Conservation (phyloP, 2,329 filamentous ascomycete genomes). For the Dothideomycetidae sp. region DNA sequence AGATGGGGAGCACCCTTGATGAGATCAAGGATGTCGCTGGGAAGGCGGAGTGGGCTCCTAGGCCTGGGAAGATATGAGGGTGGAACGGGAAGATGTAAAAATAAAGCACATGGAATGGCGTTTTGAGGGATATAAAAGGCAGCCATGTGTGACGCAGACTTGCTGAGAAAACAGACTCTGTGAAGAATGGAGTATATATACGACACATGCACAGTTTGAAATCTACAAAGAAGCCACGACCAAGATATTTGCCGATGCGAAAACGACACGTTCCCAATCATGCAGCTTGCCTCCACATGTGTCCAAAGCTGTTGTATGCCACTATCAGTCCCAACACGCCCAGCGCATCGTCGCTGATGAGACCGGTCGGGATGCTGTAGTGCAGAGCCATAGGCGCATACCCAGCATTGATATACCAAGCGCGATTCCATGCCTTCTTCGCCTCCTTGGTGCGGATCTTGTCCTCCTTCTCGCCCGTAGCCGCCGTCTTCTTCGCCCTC, state of each 20-base stretch:
- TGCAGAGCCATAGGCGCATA: constrained; percentile 12
- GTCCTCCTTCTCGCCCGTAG: constrained; percentile 29
- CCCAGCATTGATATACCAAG: constrained; percentile 11
- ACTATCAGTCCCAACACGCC: constrained; percentile 11
- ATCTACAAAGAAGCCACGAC: too few relatives aligned
- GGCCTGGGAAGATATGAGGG: constrained; percentile 15
- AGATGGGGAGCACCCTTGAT: constrained; percentile 56
- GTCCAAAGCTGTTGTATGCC: constrained; percentile 9
- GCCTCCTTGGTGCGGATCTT: constrained; percentile 23
- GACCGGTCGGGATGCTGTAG: constrained; percentile 11
- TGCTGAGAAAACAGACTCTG: too few relatives aligned
- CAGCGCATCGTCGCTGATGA: constrained; percentile 10
- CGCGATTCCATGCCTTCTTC: constrained; percentile 26
- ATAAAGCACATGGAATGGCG: too few relatives aligned
- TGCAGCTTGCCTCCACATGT: constrained; percentile 11
- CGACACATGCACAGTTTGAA: too few relatives aligned
- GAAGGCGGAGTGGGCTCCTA: constrained; percentile 34
- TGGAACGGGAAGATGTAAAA: too few relatives aligned
- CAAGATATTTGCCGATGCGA: too few relatives aligned
- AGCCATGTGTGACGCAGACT: too few relatives aligned
- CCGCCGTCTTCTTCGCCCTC: constrained; percentile 23
- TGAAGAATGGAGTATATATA: too few relatives aligned
- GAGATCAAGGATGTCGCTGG: constrained; percentile 46
- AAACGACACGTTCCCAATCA: too few relatives aligned
- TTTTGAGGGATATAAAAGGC: too few relatives aligned